Evolutionary conservation across 2,329 filamentous ascomycete genomes (phyloP), one percentile per base, ranked within the genome.

Genomic region (Sporothrix sp.): DNA sequence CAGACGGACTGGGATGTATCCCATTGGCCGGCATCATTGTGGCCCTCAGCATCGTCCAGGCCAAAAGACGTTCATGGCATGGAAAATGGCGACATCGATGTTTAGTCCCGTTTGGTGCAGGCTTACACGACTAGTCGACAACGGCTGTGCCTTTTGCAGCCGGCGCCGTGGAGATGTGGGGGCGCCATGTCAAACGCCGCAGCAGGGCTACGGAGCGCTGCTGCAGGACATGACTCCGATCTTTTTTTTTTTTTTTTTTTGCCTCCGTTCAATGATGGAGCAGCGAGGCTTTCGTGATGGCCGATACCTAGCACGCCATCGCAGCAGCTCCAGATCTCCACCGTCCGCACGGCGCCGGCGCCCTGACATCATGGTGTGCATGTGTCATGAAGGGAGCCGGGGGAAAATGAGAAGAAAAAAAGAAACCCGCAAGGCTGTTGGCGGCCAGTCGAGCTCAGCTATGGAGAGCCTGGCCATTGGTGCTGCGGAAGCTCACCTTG

Each of bases 31-130:
- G n/a, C n/a, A n/a, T n/a, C n/a, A n/a, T n/a, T n/a, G n/a, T n/a
- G n/a, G n/a, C n/a, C n/a, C n/a, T n/a, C n/a, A n/a, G n/a, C n/a
- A n/a, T n/a, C n/a, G n/a, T n/a, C n/a, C 18, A 2, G 27, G 16
- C 7, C 25, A 33, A 35, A 52, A 47, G 30, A 39, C 45, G 51
- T 18, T 46, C 40, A 27, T 28, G 25, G 20, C 50, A 18, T 50
- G 40, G 40, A 39, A 49, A 40, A 54, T 54, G 52, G 52, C 52
- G 52, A 54, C 50, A 54, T 54, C 28, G n/a, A 25, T 16, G 20
- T 4, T 37, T 39, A 13, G 35, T 25, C 20, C 32, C 25, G 36
- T 48, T 52, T 25, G 25, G 16, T 40, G 4, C 4, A 18, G 7
- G 7, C 11, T n/a, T 27, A 23, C 3, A 35, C 20, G 25, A 36